These are phyloP conservation scores for Arthrinium puccinioides DNA, from an alignment of 2,329 filamentous ascomycete genomes.

Conservation along the genomic window DNA sequence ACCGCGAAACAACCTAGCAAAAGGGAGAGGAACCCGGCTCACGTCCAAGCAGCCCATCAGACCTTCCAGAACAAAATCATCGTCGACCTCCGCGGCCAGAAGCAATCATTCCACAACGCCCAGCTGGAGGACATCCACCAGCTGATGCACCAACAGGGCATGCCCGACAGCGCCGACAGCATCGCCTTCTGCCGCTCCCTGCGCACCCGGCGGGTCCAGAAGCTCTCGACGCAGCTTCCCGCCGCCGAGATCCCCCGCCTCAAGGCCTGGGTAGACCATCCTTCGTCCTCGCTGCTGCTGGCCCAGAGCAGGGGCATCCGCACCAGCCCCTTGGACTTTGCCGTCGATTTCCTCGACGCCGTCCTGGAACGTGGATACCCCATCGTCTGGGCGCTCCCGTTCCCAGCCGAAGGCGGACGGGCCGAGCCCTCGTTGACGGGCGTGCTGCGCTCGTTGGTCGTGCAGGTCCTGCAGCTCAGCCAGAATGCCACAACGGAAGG, in stretches of 20 bases:
- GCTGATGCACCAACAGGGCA: background rate
- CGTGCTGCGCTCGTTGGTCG: conserved; percentile 1
- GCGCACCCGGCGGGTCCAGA: conserved; percentile 5
- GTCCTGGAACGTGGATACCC: conserved; percentile 4
- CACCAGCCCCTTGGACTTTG: conserved; percentile 8
- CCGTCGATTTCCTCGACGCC: conserved; percentile 6
- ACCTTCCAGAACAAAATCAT: background rate
- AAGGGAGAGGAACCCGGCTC: too few species aligned
- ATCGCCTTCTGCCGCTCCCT: conserved; percentile 7
- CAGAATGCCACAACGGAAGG: conserved; percentile 1
- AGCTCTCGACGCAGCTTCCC: conserved; percentile 2
- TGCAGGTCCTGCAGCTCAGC: conserved; percentile 1
- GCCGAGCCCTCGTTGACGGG: background rate
- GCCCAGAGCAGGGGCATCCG: conserved; percentile 7
- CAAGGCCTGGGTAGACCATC: conserved; percentile 3
- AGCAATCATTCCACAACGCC: background rate
- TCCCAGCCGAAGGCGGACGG: background rate
- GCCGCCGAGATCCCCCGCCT: background rate
- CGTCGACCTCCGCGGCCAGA: background rate
- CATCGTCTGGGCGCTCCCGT: conserved; percentile 6
- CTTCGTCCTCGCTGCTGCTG: conserved; percentile 5
- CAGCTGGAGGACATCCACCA: background rate
- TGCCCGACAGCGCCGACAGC: conserved; percentile 1
- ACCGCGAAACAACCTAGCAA: too few species aligned
- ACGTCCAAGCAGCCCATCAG: background rate